Percentiles rank a stretch among this genome's conserved stretches.
Evolutionary conservation across 2,329 filamentous ascomycete genomes (phyloP).

Genomic region (Verticillium dahliae): DNA sequence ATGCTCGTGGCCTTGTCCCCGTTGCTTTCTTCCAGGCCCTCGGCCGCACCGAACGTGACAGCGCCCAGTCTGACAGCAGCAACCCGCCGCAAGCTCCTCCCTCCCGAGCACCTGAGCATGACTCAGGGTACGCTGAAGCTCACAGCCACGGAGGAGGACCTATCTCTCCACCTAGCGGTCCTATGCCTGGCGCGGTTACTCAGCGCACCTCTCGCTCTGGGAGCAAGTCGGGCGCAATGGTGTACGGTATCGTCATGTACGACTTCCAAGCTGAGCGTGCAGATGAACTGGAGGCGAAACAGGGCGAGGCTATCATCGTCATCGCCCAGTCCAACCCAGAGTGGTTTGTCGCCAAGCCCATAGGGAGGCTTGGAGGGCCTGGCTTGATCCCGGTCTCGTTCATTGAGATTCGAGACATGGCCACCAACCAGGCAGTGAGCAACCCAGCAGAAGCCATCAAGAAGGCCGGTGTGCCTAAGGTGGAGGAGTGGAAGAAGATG

Average conservation of each 20-base stretch:
- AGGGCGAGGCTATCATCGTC: conserved; percentile 94
- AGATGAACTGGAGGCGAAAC: conserved; percentile 94
- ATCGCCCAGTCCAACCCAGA: conserved; percentile 98
- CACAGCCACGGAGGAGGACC: conserved; percentile 4
- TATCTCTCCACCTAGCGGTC: conserved; percentile 6
- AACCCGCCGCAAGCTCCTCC: conserved; percentile 34
- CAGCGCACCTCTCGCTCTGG: conserved; percentile 45
- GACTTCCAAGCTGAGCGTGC: conserved; percentile 91
- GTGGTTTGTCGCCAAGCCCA: conserved; percentile 99
- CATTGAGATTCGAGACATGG: conserved; percentile 93
- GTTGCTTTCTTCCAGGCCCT: conserved; percentile 90
- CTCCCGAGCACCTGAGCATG: conserved; percentile 66
- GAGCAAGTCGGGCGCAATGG: conserved; percentile 65
- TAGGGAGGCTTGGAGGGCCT: conserved; percentile 89
- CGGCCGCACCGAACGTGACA: conserved; percentile 87
- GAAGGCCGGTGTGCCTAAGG: conserved; percentile 82
- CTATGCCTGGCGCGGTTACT: conserved; percentile 22
- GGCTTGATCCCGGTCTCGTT: conserved; percentile 95
- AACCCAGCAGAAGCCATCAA: conserved; percentile 82
- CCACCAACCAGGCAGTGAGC: conserved; percentile 71
- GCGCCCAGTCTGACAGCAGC: conserved; percentile 60
- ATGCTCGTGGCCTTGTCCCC: conserved; percentile 84
- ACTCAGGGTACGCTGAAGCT: conserved; percentile 77
- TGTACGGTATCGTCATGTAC: conserved; percentile 95
- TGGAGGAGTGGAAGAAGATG: conserved; percentile 99